phyloP scores from a whole-genome alignment of 371 early-diverging fungal genomes.

The Mortierella sp. region DNA sequence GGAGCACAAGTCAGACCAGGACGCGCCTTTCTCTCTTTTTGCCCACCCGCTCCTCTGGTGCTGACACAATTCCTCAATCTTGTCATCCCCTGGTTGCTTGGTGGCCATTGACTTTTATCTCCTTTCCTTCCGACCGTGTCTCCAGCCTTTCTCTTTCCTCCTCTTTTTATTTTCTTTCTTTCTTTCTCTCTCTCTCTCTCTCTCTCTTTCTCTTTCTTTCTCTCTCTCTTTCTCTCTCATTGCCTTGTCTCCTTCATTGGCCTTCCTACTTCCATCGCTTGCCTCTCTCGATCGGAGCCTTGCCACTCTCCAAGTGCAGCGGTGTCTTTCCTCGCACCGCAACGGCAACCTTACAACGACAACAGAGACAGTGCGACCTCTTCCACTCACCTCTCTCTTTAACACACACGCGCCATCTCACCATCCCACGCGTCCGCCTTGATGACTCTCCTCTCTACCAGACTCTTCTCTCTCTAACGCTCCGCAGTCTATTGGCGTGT shows the following conservation, averaged over 20 bases:
- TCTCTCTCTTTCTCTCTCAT: background rate
- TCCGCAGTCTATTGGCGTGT: no score
- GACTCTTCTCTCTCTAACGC: no score
- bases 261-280: background rate
- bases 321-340: no score
- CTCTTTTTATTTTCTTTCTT: background rate
- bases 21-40: background rate
- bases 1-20: conserved; percentile 20
- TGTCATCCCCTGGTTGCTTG: background rate
- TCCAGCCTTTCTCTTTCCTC: background rate
- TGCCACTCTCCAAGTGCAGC: no score
- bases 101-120: background rate
- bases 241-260: background rate
- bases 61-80: background rate
- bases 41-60: background rate
- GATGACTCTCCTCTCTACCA: no score
- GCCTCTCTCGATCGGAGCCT: background rate
- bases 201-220: background rate
- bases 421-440: no score
- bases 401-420: no score
- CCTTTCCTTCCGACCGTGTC: background rate
- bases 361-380: no score
- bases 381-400: no score
- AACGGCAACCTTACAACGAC: no score
- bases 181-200: background rate